A percentile compares a stretch with the other conserved stretches of the same genome.
These are phyloP conservation scores for Phyllosticta capitalensis DNA, from an alignment of 2,329 filamentous ascomycete species.

Conservation along the genomic window DNA sequence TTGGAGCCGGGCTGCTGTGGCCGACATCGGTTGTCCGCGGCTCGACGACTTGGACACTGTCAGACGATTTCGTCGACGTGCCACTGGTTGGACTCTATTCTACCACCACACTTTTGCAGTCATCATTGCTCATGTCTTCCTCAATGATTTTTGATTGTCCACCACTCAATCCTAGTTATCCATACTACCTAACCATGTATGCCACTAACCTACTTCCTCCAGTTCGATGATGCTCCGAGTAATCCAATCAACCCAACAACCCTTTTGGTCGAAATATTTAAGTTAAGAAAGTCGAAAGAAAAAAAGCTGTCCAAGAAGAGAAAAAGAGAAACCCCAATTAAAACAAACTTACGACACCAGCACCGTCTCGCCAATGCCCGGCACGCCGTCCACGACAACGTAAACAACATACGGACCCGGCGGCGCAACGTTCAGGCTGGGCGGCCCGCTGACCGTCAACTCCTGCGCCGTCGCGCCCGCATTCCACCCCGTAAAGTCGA, in stretches of 20 bases:
- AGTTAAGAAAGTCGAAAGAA: no score
- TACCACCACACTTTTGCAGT: neutral
- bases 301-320: neutral
- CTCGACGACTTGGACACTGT: neutral
- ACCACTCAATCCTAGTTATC: no score
- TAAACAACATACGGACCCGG: conserved; percentile 53
- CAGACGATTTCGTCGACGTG: neutral
- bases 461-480: conserved; percentile 33
- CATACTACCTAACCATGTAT: no score
- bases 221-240: no score
- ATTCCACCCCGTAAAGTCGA: conserved; percentile 42
- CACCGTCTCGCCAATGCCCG: conserved; percentile 44
- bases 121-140: neutral
- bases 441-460: conserved; percentile 45
- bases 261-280: no score
- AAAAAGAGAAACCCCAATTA: neutral
- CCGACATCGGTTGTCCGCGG: neutral
- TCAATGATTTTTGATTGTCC: neutral
- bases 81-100: neutral
- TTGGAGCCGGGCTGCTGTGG: neutral
- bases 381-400: conserved; percentile 47
- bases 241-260: no score
- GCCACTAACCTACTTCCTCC: no score
- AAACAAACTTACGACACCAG: conserved; percentile 21
- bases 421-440: conserved; percentile 46